Base-by-base conservation (phyloP, 305 asterid genomes). In the Ruellia speciosa region DNA sequence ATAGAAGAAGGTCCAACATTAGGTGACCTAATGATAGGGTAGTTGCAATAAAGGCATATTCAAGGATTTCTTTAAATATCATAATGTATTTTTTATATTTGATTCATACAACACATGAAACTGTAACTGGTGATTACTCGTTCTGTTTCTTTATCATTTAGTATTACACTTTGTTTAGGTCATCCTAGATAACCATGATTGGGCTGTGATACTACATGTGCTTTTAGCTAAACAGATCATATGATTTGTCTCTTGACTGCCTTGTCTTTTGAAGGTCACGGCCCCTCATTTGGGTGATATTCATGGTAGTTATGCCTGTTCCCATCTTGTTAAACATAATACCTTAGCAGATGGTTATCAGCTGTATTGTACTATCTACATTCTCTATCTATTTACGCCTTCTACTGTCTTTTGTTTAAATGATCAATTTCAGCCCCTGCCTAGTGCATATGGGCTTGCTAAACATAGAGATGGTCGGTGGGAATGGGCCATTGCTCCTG, bases 401-500 rank as follows among this genome's bases (percentile, higher is more conserved):
- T 48, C 68, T n/a, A 50, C 14, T 72, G 59, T 63, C 48, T 35
- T 41, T 14, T 52, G 3, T 62, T 52, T 3, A 17, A 18, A 47
- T 58, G 53, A 54, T 49, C 8, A 63, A 54, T 63, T 78, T 73
- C 81, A 93, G 99, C 96, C 99, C 11, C 80, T 93, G 52, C 86
- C 95, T 66, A 86, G 99, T 75, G 99, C 99, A 60, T 92, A 88
- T 73, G 97, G 99, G 14, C 97, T 92, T 54, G 99, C 99, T 34
- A 92, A 92, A 74, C 97, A 92, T 70, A 86, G 96, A 76, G 99
- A 92, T 82, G 99, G 99, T 76, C 97, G 99, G 52, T 92, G 99
- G 99, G 99, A 92, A 76, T 92, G 99, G 99, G 99, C 99, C 70
- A 92, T 92, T 74, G 99, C 99, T 62, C 99, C 99, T 60, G 99